These are phyloP conservation scores for Pyronema domesticum DNA, from an alignment of 495 filamentous ascomycete genomes.

Conservation along the genomic window DNA sequence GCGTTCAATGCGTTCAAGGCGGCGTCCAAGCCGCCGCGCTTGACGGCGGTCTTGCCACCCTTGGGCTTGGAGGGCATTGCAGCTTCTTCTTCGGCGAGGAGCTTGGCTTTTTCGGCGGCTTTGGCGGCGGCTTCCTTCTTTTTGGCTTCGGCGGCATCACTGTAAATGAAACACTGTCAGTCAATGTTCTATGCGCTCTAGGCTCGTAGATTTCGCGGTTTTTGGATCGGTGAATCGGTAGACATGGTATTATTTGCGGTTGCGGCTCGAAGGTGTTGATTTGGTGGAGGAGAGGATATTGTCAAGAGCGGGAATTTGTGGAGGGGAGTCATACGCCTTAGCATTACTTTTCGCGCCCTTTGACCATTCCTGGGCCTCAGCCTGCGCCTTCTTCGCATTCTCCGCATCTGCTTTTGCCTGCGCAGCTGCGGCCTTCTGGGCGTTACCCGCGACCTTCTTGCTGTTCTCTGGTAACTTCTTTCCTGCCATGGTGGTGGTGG, in stretches of 20 bases:
- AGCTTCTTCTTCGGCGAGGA: constrained; percentile 64
- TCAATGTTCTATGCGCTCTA: not conserved
- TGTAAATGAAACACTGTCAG: constrained; percentile 4
- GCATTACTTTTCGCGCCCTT: constrained; percentile 67
- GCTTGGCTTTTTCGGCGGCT: constrained; percentile 67
- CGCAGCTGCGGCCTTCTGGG: constrained; percentile 79
- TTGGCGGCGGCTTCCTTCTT: constrained; percentile 41
- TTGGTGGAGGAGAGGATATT: not conserved
- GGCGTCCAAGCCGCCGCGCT: constrained; percentile 18
- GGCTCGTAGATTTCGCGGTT: too few relatives aligned
- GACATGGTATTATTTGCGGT: not conserved
- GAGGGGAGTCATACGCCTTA: constrained; percentile 51
- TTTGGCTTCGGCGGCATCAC: constrained; percentile 22
- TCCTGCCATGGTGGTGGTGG: not conserved
- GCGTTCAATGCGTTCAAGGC: constrained; percentile 43
- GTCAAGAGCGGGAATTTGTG: not conserved
- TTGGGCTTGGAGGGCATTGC: constrained; percentile 38
- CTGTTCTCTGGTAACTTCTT: constrained; percentile 52
- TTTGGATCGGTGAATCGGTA: too few relatives aligned
- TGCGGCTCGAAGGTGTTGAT: not conserved
- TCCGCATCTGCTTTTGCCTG: constrained; percentile 56
- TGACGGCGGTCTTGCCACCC: constrained; percentile 35
- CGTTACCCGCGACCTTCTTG: constrained; percentile 83
- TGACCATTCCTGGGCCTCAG: constrained; percentile 61
- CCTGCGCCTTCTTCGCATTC: constrained; percentile 44